Base-by-base conservation (phyloP, 1,139 yeast species). In the Taphrina communis region DNA sequence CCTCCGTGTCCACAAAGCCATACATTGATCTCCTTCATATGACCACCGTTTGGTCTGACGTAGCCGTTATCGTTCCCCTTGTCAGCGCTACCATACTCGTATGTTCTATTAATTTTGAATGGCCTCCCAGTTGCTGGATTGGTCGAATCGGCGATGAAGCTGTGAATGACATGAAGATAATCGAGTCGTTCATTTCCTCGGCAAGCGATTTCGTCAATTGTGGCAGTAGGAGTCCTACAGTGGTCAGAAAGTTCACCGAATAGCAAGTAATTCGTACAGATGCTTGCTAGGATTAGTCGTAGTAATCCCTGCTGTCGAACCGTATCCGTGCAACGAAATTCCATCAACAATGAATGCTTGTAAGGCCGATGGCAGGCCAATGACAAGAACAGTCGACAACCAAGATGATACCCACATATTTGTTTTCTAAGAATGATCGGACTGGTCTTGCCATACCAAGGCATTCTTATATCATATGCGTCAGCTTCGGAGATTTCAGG, bases 161-260 rank as follows among this genome's bases (percentile, higher is more conserved):
- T 50, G 53, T 50, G 53, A 1, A 35, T 50, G 12, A 50, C 53
- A 21, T 7, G 12, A 35, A 50, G 31, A 21, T 50, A 21, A 8
- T 50, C 53, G 21, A 19, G 53, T 50, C 36, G 36, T n/a, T 50
- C 36, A n/a, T 50, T 19, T 21, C 53, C 53, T 19, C 53, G 53
- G 21, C 53, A 50, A 9, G 31, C 2, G n/a, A 50, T 50, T n/a
- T 50, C 36, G 8, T 50, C 53, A 25, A 50, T 21, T 17, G 1
- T 9, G 11, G 51, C 51, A 46, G 11, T 6, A 11, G 42, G 14
- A 9, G 3, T 9, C 11, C 42, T 39, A 2, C 14, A 9, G 3
- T 6, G 42, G 6, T 39, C 42, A 39, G 42, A 1, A 39, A 11
- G 6, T 39, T 11, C 14, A 9, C 7, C 42, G 6, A 39, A 1